A percentile compares a stretch with the other conserved stretches of the same genome.
These are phyloP conservation scores for Kodamaea jinghongensis DNA, from an alignment of 805 yeast species.

Conservation along the genomic window DNA sequence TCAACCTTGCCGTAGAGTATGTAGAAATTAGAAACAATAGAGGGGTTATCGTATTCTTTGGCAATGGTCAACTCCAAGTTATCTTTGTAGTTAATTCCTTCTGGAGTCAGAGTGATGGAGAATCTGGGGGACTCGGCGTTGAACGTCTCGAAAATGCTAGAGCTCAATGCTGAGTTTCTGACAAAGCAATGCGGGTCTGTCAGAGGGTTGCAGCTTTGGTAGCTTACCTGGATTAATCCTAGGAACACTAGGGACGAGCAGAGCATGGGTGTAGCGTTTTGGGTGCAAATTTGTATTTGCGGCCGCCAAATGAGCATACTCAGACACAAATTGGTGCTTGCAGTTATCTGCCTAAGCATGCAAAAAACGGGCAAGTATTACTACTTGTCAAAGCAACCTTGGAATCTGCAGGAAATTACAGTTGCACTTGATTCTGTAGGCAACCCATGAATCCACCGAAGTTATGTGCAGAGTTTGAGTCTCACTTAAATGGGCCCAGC, in stretches of 20 bases:
- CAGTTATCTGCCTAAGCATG: too few species aligned
- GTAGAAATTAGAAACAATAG: constrained; percentile 27
- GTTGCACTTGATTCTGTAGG: too few species aligned
- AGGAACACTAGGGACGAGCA: neutral
- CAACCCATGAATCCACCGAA: too few species aligned
- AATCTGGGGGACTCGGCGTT: constrained; percentile 6
- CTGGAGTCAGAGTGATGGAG: neutral
- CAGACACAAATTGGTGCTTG: too few species aligned
- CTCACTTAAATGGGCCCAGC: too few species aligned
- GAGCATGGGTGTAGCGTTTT: neutral
- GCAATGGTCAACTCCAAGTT: constrained; percentile 15
- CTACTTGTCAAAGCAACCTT: too few species aligned
- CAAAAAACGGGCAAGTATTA: too few species aligned
- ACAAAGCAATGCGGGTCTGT: constrained; percentile 24
- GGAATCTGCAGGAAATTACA: too few species aligned
- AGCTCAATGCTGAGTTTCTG: constrained; percentile 23
- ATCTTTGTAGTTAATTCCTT: constrained; percentile 5
- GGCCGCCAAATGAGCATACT: too few species aligned
- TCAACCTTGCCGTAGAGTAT: constrained; percentile 37
- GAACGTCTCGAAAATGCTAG: constrained; percentile 17
- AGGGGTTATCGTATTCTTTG: constrained; percentile 32
- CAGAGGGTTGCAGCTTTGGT: constrained; percentile 25
- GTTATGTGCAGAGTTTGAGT: too few species aligned
- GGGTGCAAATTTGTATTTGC: too few species aligned
- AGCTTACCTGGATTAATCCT: neutral